Percentiles rank a stretch among this genome's conserved stretches.
Evolutionary conservation across 2,329 filamentous ascomycete genomes (phyloP).

Genomic region (Aquanectria penicillioides): DNA sequence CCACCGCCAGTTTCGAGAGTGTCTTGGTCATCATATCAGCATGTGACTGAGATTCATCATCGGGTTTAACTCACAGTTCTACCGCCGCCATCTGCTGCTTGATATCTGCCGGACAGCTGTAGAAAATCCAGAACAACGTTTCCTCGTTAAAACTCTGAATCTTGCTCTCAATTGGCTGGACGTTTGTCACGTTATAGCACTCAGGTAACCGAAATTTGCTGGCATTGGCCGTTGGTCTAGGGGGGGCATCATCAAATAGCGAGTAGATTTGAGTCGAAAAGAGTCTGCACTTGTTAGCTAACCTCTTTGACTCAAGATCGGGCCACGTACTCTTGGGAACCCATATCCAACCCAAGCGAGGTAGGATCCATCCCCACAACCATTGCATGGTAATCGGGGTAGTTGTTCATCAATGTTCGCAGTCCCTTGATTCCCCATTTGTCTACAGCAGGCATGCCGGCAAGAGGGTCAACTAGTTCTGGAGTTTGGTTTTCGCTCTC

Average conservation of each 20-base stretch:
- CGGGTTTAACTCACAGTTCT: slow-evolving; percentile 62
- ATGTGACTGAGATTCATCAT: neutral
- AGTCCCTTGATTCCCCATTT: slow-evolving; percentile 74
- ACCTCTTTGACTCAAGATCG: neutral
- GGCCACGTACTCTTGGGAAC: slow-evolving; percentile 63
- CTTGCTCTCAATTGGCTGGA: slow-evolving; percentile 72
- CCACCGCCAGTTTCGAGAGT: slow-evolving; percentile 74
- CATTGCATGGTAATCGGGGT: slow-evolving; percentile 70
- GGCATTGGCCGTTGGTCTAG: slow-evolving; percentile 61
- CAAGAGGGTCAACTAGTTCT: slow-evolving; percentile 66
- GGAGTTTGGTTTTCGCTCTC: slow-evolving; percentile 51
- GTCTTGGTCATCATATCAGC: slow-evolving; percentile 52
- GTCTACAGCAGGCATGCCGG: slow-evolving; percentile 69
- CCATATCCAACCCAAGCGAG: slow-evolving; percentile 67
- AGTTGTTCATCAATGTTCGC: slow-evolving; percentile 71
- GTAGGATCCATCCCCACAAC: slow-evolving; percentile 68
- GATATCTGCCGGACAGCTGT: slow-evolving; percentile 70
- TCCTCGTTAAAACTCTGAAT: slow-evolving; percentile 75
- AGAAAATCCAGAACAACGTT: slow-evolving; percentile 76
- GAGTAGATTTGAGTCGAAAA: slow-evolving; percentile 71
- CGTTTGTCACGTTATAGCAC: slow-evolving; percentile 74
- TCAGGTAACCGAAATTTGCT: slow-evolving; percentile 69
- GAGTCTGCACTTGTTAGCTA: slow-evolving; percentile 50
- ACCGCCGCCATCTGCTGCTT: slow-evolving; percentile 72
- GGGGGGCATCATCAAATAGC: slow-evolving; percentile 68